These are phyloP conservation scores for Trametes maxima DNA, from an alignment of 768 basidiomycete genomes.

Conservation along the genomic window DNA sequence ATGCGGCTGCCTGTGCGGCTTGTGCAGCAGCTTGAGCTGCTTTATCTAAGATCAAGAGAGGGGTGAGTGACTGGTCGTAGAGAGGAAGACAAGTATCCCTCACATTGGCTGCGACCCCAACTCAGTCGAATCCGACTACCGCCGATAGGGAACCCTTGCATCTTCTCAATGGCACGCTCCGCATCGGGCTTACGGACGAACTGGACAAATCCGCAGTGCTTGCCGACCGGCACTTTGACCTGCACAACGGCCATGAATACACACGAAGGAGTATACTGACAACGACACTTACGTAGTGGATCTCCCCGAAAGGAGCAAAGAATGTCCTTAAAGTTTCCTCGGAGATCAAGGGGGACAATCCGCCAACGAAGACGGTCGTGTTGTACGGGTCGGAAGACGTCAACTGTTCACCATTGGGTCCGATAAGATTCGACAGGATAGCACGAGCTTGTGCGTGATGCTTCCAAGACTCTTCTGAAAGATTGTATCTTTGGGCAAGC, in stretches of 20 bases:
- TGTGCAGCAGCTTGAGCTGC: conserved; percentile 90
- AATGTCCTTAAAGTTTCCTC: conserved; percentile 92
- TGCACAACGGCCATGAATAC: conserved; percentile 34
- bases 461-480: conserved; percentile 80
- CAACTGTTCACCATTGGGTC: conserved; percentile 83
- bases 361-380: conserved; percentile 94
- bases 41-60: conserved; percentile 60
- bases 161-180: conserved; percentile 90
- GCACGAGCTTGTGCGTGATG: conserved; percentile 83
- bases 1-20: conserved; percentile 68
- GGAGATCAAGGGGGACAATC: conserved; percentile 82
- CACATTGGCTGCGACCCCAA: conserved; percentile 94
- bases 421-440: conserved; percentile 80
- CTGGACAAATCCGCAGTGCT: conserved; percentile 96
- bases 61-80: conserved; percentile 5
- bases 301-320: conserved; percentile 91
- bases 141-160: conserved; percentile 95
- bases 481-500: conserved; percentile 53
- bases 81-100: conserved; percentile 30
- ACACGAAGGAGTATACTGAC: background rate
- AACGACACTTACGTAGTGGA: conserved; percentile 71
- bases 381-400: conserved; percentile 95
- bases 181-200: conserved; percentile 92
- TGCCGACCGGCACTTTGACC: conserved; percentile 97
- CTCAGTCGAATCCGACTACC: conserved; percentile 89